Evolutionary conservation across 2,329 filamentous ascomycete genomes (phyloP).

Genomic region (Botrytis hyacinthi): DNA sequence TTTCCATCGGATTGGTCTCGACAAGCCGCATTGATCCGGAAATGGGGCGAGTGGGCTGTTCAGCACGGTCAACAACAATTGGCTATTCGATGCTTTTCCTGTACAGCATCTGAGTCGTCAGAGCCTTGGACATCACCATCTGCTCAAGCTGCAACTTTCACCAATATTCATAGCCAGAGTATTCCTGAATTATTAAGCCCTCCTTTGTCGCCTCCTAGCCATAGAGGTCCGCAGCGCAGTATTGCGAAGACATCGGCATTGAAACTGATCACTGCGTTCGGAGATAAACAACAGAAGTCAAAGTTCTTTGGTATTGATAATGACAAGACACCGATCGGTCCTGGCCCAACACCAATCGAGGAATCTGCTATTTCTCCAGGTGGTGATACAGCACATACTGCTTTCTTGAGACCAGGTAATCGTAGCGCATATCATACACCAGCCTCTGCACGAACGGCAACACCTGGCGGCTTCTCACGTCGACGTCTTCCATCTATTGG

Average conservation of each 20-base stretch:
- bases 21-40: constrained; percentile 80
- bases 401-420: constrained; percentile 64
- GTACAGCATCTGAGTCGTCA: constrained; percentile 78
- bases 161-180: constrained; percentile 55
- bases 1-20: constrained; percentile 88
- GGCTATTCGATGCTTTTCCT: constrained; percentile 90
- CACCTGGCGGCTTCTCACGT: constrained; percentile 58
- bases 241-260: constrained; percentile 79
- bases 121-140: constrained; percentile 88
- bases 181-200: constrained; percentile 66
- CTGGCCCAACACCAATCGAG: constrained; percentile 84
- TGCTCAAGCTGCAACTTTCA: constrained; percentile 60
- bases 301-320: constrained; percentile 62
- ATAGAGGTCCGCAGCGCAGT: constrained; percentile 57
- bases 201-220: constrained; percentile 69
- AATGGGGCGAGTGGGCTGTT: constrained; percentile 93
- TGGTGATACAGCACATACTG: constrained; percentile 60
- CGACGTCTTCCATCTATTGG: constrained; percentile 76
- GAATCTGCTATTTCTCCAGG: constrained; percentile 74
- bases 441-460: constrained; percentile 62
- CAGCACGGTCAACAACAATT: constrained; percentile 84
- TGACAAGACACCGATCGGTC: constrained; percentile 70
- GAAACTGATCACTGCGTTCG: constrained; percentile 90
- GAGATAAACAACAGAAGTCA: constrained; percentile 57
- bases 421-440: constrained; percentile 69